These are phyloP conservation scores for Debaryomycetaceae sp. DNA, from an alignment of 1,139 yeast species.

Conservation along the genomic window DNA sequence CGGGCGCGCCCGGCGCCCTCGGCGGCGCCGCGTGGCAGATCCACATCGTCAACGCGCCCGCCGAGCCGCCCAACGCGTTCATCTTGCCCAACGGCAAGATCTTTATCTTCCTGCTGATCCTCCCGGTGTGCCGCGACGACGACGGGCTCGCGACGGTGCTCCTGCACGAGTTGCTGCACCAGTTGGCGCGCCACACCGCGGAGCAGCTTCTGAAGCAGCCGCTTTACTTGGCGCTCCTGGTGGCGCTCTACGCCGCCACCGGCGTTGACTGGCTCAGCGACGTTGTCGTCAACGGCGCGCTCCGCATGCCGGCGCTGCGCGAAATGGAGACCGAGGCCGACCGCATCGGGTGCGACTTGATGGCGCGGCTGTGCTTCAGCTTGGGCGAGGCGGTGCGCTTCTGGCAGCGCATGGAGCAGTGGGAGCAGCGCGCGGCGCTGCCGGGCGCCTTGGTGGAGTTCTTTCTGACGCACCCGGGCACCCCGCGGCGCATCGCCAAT, in stretches of 20 bases:
- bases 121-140: constrained; percentile 74
- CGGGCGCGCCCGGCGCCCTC: constrained; percentile 37
- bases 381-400: constrained; percentile 68
- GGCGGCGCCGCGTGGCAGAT: constrained; percentile 66
- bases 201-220: constrained; percentile 74
- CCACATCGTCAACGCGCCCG: constrained; percentile 62
- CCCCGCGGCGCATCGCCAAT: constrained; percentile 62
- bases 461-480: constrained; percentile 89
- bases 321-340: constrained; percentile 97
- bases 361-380: constrained; percentile 85
- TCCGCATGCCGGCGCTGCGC: constrained; percentile 81
- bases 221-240: constrained; percentile 46
- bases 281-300: constrained; percentile 51
- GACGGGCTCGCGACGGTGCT: constrained; percentile 93
- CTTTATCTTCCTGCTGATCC: constrained; percentile 75
- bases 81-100: constrained; percentile 95
- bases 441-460: constrained; percentile 51
- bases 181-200: constrained; percentile 84
- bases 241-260: constrained; percentile 45
- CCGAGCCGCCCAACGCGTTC: constrained; percentile 86
- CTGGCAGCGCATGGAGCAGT: constrained; percentile 78
- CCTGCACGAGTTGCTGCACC: constrained; percentile 91
- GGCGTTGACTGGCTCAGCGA: constrained; percentile 48
- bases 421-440: constrained; percentile 35
- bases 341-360: constrained; percentile 83